Evolutionary conservation across 208 protist species (phyloP), one percentile per base, ranked within the genome.

Genomic region (Trypanosoma scelopori): DNA sequence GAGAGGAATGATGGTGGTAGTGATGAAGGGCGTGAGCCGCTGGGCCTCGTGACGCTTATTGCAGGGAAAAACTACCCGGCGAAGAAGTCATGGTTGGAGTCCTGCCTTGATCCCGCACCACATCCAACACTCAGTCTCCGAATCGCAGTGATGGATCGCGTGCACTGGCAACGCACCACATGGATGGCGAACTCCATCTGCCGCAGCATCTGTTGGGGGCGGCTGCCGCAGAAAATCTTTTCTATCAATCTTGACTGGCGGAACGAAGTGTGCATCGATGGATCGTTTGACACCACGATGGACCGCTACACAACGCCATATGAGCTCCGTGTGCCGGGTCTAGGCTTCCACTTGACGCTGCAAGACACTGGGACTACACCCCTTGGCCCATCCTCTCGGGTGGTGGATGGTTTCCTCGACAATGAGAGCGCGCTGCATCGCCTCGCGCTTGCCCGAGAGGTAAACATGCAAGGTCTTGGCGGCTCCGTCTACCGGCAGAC

Each of bases 391-490:
- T 53, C 22, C n/a, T 65, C 73, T 9, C 81, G 60, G n/a, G 65
- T 85, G 0, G 79, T 88, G 30, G 88, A 91, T 39, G 85, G 88
- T 20, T 94, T 94, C 47, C 69, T 87, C 1, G 88, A 94, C 65
- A 94, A 94, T 50, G 88, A 94, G 56, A 92, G 85, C 28, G 88
- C 88, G 0, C 65, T 94, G 57, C 82, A 89, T 61, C 80, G 79
- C 5, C 77, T 94, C 0, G 68, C 79, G 0, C 79, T 94, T 1
- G 73, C 81, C 12, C 84, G 88, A 25, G 88, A 94, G 62, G 84
- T 94, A 60, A 90, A 90, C 73, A 91, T 94, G 85, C 78, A 81
- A 13, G 88, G 88, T 1, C 81, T 92, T 20, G 88, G 85, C 56
- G 85, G 85, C 23, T 81, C 71, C 25, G 88, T 94, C 18, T 94